Conservation (phyloP, 164 flowering plant genomes). For the Magnolia officinalis region DNA sequence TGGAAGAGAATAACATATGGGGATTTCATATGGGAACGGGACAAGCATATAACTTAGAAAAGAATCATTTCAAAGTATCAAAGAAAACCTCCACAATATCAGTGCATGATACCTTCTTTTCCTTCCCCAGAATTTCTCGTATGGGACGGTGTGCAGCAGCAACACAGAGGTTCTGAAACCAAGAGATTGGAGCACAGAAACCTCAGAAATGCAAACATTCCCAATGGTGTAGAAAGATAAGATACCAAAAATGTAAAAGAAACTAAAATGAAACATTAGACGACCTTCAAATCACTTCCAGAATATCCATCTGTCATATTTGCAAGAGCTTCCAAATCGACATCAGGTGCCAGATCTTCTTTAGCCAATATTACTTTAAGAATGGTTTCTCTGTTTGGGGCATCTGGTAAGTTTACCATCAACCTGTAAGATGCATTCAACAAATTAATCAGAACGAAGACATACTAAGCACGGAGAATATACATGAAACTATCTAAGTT, state of each 20-base stretch:
- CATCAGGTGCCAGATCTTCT: slow-evolving; percentile 73
- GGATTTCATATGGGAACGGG: neutral
- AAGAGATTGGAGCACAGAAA: slow-evolving; percentile 11
- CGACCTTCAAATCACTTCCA: slow-evolving; percentile 96
- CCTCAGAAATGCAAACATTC: neutral
- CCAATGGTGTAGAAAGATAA: neutral
- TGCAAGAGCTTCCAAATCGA: slow-evolving; percentile 76
- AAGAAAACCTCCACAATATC: neutral
- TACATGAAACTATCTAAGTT: too few relatives aligned
- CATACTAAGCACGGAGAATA: neutral
- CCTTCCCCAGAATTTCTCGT: slow-evolving; percentile 67
- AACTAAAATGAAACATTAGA: neutral
- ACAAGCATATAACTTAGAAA: neutral
- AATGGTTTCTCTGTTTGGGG: slow-evolving; percentile 77
- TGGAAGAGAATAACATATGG: neutral
- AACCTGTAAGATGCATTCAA: slow-evolving; percentile 44
- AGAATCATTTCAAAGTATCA: neutral
- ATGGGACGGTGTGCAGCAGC: slow-evolving; percentile 77
- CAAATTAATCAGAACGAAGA: slow-evolving; percentile 5
- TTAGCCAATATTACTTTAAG: slow-evolving; percentile 72
- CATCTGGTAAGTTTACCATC: slow-evolving; percentile 96
- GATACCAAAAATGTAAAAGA: neutral
- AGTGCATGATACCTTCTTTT: slow-evolving; percentile 56
- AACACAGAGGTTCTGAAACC: slow-evolving; percentile 70
- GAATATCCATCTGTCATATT: slow-evolving; percentile 95